These are phyloP conservation scores for Cairneyella variabilis DNA, from an alignment of 495 filamentous ascomycete species.

Conservation along the genomic window DNA sequence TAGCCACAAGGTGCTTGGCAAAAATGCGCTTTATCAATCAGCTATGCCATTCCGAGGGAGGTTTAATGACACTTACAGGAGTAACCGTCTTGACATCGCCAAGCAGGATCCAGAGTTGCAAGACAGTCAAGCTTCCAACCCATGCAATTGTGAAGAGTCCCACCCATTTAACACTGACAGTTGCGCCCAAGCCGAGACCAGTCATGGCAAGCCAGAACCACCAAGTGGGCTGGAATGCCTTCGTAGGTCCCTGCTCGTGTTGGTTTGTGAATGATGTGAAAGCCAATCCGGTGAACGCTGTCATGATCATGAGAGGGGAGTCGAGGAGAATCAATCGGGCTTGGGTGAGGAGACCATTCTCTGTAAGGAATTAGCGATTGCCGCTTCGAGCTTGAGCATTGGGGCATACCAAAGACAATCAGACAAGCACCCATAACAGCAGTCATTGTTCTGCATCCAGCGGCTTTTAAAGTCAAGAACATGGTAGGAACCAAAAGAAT, in stretches of 20 bases:
- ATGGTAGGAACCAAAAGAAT: slow-evolving; percentile 84
- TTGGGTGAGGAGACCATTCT: slow-evolving; percentile 93
- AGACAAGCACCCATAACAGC: slow-evolving; percentile 77
- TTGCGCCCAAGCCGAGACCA: slow-evolving; percentile 83
- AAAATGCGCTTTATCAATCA: slow-evolving; percentile 47
- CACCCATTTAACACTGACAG: slow-evolving; percentile 97
- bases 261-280: slow-evolving; percentile 96
- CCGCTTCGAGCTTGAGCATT: too few species aligned
- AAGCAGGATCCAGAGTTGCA: slow-evolving; percentile 92
- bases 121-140: slow-evolving; percentile 85
- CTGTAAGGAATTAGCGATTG: slow-evolving; percentile 42
- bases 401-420: slow-evolving; percentile 80
- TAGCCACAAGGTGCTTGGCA: slow-evolving; percentile 92
- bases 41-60: not conserved
- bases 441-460: slow-evolving; percentile 81
- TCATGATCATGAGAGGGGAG: slow-evolving; percentile 90
- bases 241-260: slow-evolving; percentile 83
- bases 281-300: slow-evolving; percentile 83
- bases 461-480: slow-evolving; percentile 90
- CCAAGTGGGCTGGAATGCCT: slow-evolving; percentile 85
- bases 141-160: slow-evolving; percentile 98
- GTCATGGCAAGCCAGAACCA: slow-evolving; percentile 96
- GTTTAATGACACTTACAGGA: slow-evolving; percentile 32
- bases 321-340: slow-evolving; percentile 94
- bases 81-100: slow-evolving; percentile 84